phyloP scores from a whole-genome alignment of 2,329 filamentous ascomycete species.

The Dactylonectria estremocensis region DNA sequence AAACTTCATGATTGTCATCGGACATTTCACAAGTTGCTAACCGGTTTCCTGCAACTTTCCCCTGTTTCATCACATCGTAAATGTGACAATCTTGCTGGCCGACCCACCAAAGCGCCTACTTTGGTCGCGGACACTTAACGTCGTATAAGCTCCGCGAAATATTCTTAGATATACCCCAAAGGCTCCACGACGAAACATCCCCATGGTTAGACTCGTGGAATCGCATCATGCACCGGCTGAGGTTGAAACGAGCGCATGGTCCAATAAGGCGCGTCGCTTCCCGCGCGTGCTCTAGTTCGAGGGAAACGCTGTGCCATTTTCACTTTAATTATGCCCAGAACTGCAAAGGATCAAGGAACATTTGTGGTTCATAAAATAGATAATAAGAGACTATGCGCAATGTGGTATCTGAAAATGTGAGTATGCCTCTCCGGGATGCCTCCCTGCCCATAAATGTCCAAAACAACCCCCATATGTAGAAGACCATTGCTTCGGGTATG shows the following conservation, averaged over 20 bases:
- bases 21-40: background rate
- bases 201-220: background rate
- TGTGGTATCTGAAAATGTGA: slow-evolving; percentile 47
- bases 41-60: background rate
- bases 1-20: slow-evolving; percentile 7
- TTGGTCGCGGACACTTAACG: background rate
- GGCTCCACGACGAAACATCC: slow-evolving; percentile 9
- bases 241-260: slow-evolving; percentile 23
- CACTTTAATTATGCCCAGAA: background rate
- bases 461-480: slow-evolving; percentile 16
- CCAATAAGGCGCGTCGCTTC: background rate
- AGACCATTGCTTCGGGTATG: slow-evolving; percentile 11
- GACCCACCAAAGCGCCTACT: background rate
- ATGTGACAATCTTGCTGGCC: background rate
- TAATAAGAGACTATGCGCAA: slow-evolving; percentile 44
- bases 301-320: too few relatives aligned
- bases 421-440: slow-evolving; percentile 42
- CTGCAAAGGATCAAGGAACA: background rate
- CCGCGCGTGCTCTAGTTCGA: background rate
- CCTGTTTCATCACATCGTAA: background rate
- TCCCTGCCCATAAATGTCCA: slow-evolving; percentile 31
- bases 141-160: background rate
- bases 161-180: background rate
- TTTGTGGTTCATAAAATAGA: slow-evolving; percentile 15
- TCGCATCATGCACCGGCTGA: slow-evolving; percentile 16